Percentiles rank a stretch among this genome's conserved stretches.
These are phyloP conservation scores for Leishmania guyanensis DNA, from an alignment of 208 protist species.

Conservation along the genomic window DNA sequence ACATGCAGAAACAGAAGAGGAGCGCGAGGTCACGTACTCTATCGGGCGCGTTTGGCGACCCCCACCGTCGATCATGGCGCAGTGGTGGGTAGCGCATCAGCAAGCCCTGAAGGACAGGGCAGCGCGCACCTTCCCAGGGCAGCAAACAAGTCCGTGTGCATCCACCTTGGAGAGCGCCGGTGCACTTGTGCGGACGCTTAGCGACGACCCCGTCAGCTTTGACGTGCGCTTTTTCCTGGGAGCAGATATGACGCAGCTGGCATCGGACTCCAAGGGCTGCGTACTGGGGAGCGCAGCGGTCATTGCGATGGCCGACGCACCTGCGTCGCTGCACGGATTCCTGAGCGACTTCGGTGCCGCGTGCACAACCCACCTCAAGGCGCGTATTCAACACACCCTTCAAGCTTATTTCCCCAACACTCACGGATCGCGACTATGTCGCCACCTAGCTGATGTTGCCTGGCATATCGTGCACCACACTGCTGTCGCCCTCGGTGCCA, in stretches of 20 bases:
- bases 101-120: background rate
- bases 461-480: constrained; percentile 30
- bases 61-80: constrained; percentile 10
- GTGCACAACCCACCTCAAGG: constrained; percentile 17
- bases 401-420: background rate
- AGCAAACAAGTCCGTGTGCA: background rate
- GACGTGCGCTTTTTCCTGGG: constrained; percentile 1
- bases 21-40: constrained; percentile 33
- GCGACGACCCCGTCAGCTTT: constrained; percentile 11
- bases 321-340: background rate
- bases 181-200: constrained; percentile 13
- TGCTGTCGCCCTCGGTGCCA: constrained; percentile 21
- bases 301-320: background rate
- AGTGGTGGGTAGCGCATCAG: constrained; percentile 29
- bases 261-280: background rate
- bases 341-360: constrained; percentile 5
- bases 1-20: constrained; percentile 26
- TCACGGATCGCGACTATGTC: background rate
- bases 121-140: background rate
- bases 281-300: constrained; percentile 10
- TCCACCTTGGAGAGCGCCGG: background rate
- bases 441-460: constrained; percentile 21
- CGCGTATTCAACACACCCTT: constrained; percentile 2
- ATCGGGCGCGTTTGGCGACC: constrained; percentile 16
- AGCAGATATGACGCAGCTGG: background rate